phyloP scores from a whole-genome alignment of 176 grass and related monocot species.

The Luzula sylvatica region DNA sequence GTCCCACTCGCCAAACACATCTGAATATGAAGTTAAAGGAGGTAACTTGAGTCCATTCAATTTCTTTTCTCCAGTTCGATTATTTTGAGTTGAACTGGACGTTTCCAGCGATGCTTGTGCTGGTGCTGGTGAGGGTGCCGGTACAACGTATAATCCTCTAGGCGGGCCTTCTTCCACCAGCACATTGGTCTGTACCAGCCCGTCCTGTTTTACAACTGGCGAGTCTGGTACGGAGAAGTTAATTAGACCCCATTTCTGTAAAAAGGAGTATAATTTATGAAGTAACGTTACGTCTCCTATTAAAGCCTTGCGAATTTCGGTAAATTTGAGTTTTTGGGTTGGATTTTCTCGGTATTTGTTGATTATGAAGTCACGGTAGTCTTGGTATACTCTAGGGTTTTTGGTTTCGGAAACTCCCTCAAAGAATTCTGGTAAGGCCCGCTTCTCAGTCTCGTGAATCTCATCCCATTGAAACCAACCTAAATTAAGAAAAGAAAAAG shows the following conservation, averaged over 20 bases:
- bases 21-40: constrained; percentile 58
- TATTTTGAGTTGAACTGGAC: constrained; percentile 2
- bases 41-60: constrained; percentile 45
- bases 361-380: constrained; percentile 96
- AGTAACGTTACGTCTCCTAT: constrained; percentile 63
- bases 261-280: constrained; percentile 59
- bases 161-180: constrained; percentile 49
- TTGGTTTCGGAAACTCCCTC: constrained; percentile 56
- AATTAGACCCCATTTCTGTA: constrained; percentile 59
- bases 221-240: constrained; percentile 39
- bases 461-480: constrained; percentile 95
- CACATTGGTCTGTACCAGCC: constrained; percentile 27
- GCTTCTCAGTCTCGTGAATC: constrained; percentile 74
- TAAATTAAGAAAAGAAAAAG: constrained; percentile 2
- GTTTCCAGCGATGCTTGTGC: constrained; percentile 23
- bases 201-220: not conserved
- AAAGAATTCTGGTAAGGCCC: constrained; percentile 81
- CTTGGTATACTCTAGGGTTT: constrained; percentile 92
- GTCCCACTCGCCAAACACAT: constrained; percentile 61
- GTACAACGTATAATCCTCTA: constrained; percentile 20
- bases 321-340: constrained; percentile 55
- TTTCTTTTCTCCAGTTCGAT: constrained; percentile 34
- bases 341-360: constrained; percentile 78
- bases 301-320: constrained; percentile 66
- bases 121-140: constrained; percentile 24